Base-by-base conservation (phyloP, 2,329 filamentous ascomycete species). In the Alternaria longipes region DNA sequence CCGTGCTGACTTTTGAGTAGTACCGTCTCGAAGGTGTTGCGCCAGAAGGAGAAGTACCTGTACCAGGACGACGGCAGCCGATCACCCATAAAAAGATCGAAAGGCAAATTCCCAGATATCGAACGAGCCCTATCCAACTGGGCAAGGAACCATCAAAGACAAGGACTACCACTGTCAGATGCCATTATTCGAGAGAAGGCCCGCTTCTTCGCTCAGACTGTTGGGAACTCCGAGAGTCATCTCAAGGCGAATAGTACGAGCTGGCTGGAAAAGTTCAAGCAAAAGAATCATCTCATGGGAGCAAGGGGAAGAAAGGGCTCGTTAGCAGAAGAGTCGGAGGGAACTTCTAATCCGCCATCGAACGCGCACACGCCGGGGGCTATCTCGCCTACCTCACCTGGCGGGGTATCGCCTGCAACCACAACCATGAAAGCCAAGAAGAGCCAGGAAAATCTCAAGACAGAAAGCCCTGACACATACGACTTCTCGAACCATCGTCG, bases 21-120 rank as follows among this genome's bases (percentile, higher is more conserved):
- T 82, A 99, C 95, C 50, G 95, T 99, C n/a, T 99, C 95, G 56
- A 99, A 99, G 78, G 95, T 98, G 56, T 81, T 99, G 66, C 90
- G 94, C 55, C 90, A 97, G 74, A 97, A 94, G 81, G 95, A 99
- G 66, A 95, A 96, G 78, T 98, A 97, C 79, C 86, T 98, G 16
- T 91, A 90, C 73, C 88, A 89, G 55, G 92, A 92, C 73, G 93
- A 92, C 78, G 91, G 89, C 68, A 92, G 85, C 76, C 87, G 86
- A 69, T 94, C 93, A 45, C 91, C 92, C 6, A 87, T 91, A 67
- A 97, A 95, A 79, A 90, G 91, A 68, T 84, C 87, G 59, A 97
- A 97, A 81, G 90, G 91, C 54, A 95, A 94, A 78, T 90, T 88
- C 49, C 93, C 92, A 11, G 94, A 98, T 80, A 94, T 98, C 72